phyloP scores from a whole-genome alignment of 768 basidiomycete genomes.

The Jaapia argillacea region DNA sequence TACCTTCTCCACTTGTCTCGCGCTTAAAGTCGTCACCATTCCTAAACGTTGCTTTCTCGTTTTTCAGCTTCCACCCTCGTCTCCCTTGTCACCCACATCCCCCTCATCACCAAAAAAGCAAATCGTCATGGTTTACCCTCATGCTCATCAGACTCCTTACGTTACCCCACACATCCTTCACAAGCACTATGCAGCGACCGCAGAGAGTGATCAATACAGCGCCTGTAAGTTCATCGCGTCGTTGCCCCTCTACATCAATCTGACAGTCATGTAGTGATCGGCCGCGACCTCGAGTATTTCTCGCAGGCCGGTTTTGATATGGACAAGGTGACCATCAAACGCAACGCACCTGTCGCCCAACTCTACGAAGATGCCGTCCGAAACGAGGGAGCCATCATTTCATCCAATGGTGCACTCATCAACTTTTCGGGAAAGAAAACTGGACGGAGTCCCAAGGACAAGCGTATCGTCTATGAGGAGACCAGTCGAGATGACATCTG shows the following conservation, averaged over 20 bases:
- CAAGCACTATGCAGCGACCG: constrained; percentile 71
- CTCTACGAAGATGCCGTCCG: constrained; percentile 98
- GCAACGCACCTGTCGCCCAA: constrained; percentile 82
- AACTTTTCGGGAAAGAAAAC: constrained; percentile 99
- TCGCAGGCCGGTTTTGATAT: constrained; percentile 99
- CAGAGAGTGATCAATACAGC: constrained; percentile 51
- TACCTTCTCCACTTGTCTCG: too few species aligned
- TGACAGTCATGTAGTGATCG: constrained; percentile 52
- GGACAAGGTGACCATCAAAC: constrained; percentile 92
- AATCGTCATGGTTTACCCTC: constrained; percentile 26
- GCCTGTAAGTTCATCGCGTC: constrained; percentile 34
- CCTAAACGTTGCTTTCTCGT: too few species aligned
- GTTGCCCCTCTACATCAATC: constrained; percentile 6
- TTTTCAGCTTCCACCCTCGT: too few species aligned
- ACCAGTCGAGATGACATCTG: constrained; percentile 94
- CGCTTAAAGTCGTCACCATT: too few species aligned
- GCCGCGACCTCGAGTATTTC: constrained; percentile 92
- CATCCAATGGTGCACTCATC: constrained; percentile 92
- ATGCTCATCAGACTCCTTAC: constrained; percentile 75
- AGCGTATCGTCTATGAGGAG: constrained; percentile 98
- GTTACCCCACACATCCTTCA: constrained; percentile 87
- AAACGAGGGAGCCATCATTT: constrained; percentile 98
- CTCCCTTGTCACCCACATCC: too few species aligned
- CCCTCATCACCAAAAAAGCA: too few species aligned
- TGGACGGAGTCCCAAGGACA: constrained; percentile 95